Base-by-base conservation (phyloP, 2,329 filamentous ascomycete genomes). In the Trichoderma guizhouense region DNA sequence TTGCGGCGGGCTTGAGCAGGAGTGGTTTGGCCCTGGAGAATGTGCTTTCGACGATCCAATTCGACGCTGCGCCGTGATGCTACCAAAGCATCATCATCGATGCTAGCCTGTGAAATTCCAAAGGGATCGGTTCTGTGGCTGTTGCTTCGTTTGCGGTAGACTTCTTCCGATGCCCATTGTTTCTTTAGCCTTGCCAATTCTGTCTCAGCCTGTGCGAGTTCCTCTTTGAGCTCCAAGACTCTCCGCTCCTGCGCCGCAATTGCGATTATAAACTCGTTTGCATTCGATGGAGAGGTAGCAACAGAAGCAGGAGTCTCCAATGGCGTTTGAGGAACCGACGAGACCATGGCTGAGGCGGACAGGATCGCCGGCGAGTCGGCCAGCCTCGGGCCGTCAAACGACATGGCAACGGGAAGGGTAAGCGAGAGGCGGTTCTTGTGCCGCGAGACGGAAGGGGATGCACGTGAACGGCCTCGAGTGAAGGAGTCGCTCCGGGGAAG, bases 241-340 rank as follows among this genome's bases (percentile, higher is more conserved):
- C 90, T 91, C 71, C 96, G 88, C 83, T 99, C 96, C 82, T 98
- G 95, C 15, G 93, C 91, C 58, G 96, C 96, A 77, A 99, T 92
- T 71, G 95, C 92, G 73, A 94, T 95, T 75, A 99, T 90, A 77
- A 98, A 93, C 65, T 91, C 86, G 77, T 87, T 88, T 66, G 89
- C 84, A 73, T 91, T 89, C 47, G 84, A 81, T 1, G 87, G 86
- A 1, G 84, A 84, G 53, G 80, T 77, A 32, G 84, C 70, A 11
- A 57, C 39, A 9, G 53, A 57, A 8, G 76, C 79, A 1, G 84
- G 82, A 3, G 82, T 81, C 61, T 88, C 84, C 55, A 82, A 76
- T 2, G 88, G 86, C 1, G 88, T 88, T 12, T 84, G 83, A 3
- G 88, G 87, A 30, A 85, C 81, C 0, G 86, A 86, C 75, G 78